These are phyloP conservation scores for Pyrus pyrifolia DNA, from an alignment of 306 rosid genomes.

Conservation along the genomic window DNA sequence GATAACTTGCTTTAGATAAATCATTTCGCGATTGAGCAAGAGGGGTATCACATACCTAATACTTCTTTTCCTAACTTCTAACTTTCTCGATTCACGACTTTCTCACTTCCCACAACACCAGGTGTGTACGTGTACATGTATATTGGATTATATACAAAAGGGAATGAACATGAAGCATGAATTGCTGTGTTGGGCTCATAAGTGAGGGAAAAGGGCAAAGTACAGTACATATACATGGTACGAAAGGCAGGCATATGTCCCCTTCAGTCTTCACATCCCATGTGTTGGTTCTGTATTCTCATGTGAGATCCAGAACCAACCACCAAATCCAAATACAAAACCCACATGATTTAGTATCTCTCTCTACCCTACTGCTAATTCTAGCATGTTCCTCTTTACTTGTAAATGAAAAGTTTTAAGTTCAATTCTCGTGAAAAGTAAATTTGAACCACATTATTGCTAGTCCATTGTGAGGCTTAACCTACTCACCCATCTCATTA, in stretches of 20 bases:
- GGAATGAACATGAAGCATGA: too few relatives aligned
- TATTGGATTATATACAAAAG: too few relatives aligned
- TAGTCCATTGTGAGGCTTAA: too few relatives aligned
- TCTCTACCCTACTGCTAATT: not conserved
- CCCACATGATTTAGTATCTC: not conserved
- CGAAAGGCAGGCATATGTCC: not conserved
- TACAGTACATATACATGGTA: too few relatives aligned
- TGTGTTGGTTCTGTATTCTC: not conserved
- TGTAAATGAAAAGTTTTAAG: rapidly evolving
- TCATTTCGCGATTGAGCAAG: too few relatives aligned
- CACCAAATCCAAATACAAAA: not conserved
- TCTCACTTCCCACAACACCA: too few relatives aligned
- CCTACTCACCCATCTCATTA: too few relatives aligned
- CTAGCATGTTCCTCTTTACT: rapidly evolving
- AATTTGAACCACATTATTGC: too few relatives aligned
- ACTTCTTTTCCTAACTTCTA: too few relatives aligned
- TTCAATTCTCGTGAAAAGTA: rapidly evolving
- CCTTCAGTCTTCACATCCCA: not conserved
- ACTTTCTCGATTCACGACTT: too few relatives aligned
- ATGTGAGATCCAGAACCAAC: not conserved
- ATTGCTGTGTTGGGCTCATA: not conserved
- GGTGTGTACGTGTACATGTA: too few relatives aligned
- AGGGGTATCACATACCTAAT: too few relatives aligned
- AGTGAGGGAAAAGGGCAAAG: not conserved
- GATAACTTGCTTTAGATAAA: not conserved